Conservation (phyloP, 78 protist species). For the Thecamonas trahens region DNA sequence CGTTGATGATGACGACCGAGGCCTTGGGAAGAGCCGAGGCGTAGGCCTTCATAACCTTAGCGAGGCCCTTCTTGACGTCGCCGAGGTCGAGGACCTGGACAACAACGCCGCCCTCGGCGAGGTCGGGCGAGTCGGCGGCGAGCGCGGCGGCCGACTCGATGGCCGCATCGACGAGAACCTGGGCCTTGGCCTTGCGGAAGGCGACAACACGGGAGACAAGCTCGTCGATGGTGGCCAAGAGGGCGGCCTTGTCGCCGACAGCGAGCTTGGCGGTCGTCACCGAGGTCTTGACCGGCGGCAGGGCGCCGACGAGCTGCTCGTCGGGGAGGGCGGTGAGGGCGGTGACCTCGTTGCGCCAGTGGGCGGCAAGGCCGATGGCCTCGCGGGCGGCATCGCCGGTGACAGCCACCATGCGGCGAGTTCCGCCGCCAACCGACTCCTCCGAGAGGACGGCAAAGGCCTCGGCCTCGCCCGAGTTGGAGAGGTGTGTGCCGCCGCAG, state of each 20-base stretch:
- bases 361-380: not conserved
- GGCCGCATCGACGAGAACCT: not conserved
- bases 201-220: not conserved
- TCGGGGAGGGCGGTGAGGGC: constrained; percentile 9
- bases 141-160: not conserved
- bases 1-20: too few relatives aligned
- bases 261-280: constrained; percentile 1
- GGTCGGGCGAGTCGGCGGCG: not conserved
- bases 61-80: not conserved
- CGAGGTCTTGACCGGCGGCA: not conserved
- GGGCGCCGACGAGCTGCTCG: constrained; percentile 7
- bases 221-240: not conserved
- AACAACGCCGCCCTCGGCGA: not conserved
- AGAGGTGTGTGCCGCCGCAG: constrained; percentile 86
- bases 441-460: constrained; percentile 69
- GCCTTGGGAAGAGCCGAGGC: too few relatives aligned
- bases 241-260: not conserved
- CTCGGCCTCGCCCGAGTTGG: constrained; percentile 47
- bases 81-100: constrained; percentile 1
- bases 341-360: not conserved
- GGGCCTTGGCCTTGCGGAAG: not conserved
- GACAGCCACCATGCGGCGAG: constrained; percentile 76
- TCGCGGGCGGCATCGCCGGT: constrained; percentile 66
- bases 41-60: too few relatives aligned
- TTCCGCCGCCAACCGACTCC: constrained; percentile 78